Conservation (phyloP, 805 yeast genomes). For the Pichia thaimueangensis region DNA sequence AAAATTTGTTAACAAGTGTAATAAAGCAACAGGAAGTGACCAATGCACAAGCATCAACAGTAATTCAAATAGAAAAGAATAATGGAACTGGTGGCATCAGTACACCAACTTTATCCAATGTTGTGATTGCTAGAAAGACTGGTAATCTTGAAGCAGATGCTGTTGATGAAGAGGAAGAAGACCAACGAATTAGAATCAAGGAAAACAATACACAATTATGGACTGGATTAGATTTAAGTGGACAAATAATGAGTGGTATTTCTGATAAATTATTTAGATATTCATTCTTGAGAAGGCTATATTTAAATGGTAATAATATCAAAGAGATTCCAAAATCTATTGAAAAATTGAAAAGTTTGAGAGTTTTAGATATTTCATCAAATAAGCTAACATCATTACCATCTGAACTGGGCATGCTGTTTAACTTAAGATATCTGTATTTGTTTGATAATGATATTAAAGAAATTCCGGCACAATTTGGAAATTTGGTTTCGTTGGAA, state of each 20-base stretch:
- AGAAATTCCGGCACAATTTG: slow-evolving; percentile 77
- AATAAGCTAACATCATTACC: slow-evolving; percentile 73
- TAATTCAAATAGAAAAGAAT: slow-evolving; percentile 16
- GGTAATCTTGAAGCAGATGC: slow-evolving; percentile 26
- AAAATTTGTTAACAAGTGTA: slow-evolving; percentile 29
- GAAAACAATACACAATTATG: slow-evolving; percentile 75
- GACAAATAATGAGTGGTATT: slow-evolving; percentile 70
- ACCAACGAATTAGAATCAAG: slow-evolving; percentile 53
- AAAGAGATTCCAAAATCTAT: slow-evolving; percentile 61
- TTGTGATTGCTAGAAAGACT: slow-evolving; percentile 26
- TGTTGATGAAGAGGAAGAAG: slow-evolving; percentile 58
- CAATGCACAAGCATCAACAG: slow-evolving; percentile 13
- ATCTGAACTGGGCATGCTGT: slow-evolving; percentile 75
- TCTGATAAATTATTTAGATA: slow-evolving; percentile 75
- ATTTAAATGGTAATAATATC: slow-evolving; percentile 79
- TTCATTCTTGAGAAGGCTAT: slow-evolving; percentile 77
- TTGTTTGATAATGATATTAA: slow-evolving; percentile 80
- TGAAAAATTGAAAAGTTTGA: slow-evolving; percentile 59
- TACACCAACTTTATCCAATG: slow-evolving; percentile 33
- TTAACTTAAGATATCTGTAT: slow-evolving; percentile 71
- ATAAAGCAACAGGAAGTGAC: slow-evolving; percentile 22
- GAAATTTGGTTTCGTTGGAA: slow-evolving; percentile 75
- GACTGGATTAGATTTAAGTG: slow-evolving; percentile 90
- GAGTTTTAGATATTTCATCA: slow-evolving; percentile 79
- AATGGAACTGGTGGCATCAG: slow-evolving; percentile 36